phyloP scores from a whole-genome alignment of 257 asterid genomes.

The Nicotiana otophora region DNA sequence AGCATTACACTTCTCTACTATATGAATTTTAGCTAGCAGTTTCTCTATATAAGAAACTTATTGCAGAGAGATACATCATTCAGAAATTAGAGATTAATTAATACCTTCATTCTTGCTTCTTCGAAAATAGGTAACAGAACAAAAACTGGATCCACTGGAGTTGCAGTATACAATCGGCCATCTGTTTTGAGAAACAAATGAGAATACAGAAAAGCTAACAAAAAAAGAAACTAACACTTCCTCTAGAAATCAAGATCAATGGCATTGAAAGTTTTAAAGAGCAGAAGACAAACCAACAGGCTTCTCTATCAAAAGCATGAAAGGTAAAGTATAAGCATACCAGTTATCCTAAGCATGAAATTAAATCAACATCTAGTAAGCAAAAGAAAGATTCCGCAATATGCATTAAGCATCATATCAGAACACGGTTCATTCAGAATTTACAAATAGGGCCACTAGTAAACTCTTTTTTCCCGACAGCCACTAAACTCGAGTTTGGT shows the following conservation, averaged over 20 bases:
- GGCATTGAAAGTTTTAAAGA: background rate
- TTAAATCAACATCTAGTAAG: no score
- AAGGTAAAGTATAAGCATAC: background rate
- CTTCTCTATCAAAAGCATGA: background rate
- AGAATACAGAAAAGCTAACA: slow-evolving; percentile 6
- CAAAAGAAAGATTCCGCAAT: background rate
- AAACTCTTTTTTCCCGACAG: background rate
- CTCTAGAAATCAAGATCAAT: background rate
- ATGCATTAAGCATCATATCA: background rate
- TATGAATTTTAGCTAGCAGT: background rate
- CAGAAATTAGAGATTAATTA: background rate
- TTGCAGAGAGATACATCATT: background rate
- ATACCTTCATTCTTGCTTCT: slow-evolving; percentile 94
- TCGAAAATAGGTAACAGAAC: slow-evolving; percentile 81
- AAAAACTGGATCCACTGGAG: slow-evolving; percentile 91
- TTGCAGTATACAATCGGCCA: slow-evolving; percentile 78
- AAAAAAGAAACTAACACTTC: background rate
- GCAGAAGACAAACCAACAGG: background rate
- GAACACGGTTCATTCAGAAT: background rate
- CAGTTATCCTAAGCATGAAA: background rate
- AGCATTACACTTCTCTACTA: slow-evolving; percentile 1
- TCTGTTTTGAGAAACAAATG: slow-evolving; percentile 33
- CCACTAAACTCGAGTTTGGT: no score
- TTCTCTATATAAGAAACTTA: background rate
- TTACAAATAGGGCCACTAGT: background rate